Evolutionary conservation across 2,329 filamentous ascomycete genomes (phyloP), one percentile per base, ranked within the genome.

Genomic region (Fusarium torreyae): DNA sequence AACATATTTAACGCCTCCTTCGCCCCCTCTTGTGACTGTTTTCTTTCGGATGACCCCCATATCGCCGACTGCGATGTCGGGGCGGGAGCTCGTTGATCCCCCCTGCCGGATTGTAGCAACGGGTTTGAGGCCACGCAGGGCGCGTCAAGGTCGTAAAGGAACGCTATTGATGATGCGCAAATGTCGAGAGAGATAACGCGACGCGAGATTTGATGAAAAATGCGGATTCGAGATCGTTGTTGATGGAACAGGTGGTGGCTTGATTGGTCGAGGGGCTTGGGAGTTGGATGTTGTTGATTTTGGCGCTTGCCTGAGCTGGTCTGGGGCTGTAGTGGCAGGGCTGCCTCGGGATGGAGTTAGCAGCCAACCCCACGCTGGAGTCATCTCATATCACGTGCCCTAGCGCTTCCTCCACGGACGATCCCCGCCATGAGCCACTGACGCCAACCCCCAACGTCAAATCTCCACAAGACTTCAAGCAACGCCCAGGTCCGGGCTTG

Each of bases 21-120:
- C 94, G 52, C 92, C 94, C 68, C 93, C 93, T 77, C 93, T 87
- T 57, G 91, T 90, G 71, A 92, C 92, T 63, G 93, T 96, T 84
- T 98, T 98, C 86, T 98, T 98, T 78, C 94, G 92, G 79, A 98
- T 97, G 76, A 97, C 92, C 74, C 94, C 94, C 95, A 98, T 98
- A 50, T 73, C 69, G 74, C 63, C 74, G 57, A 49, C 61, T 73
- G 69, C 62, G 70, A 60, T 65, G 68, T 58, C 63, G 61, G 72
- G 70, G 63, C 69, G 72, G 74, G 74, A 70, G 65, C 57, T 65
- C 52, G 66, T 71, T 60, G 60, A 72, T 71, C 70, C 74, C 71
- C 73, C 71, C 70, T 66, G 60, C 69, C 66, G 49, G 55, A 46
- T 71, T 49, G 70, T 53, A 57, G 58, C 55, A 57, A 48, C 52